These are phyloP conservation scores for Sphagnum fallax DNA, from an alignment of 228 moss, liverwort and hornwort species.

Conservation along the genomic window DNA sequence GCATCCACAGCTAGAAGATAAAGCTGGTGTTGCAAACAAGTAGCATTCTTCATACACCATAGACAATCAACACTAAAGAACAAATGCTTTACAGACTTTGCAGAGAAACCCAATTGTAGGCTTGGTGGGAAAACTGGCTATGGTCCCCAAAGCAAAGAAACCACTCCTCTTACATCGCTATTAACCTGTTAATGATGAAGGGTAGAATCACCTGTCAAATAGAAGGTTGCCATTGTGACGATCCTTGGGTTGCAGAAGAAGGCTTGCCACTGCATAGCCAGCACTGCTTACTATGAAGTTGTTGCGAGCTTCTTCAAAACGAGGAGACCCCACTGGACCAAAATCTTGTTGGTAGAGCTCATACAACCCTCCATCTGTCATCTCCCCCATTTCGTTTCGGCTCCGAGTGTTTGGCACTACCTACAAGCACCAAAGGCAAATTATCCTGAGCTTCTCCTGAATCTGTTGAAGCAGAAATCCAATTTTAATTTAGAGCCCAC, in stretches of 20 bases:
- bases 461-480: too few species aligned
- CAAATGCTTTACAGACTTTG: not conserved
- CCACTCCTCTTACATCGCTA: too few species aligned
- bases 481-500: too few species aligned
- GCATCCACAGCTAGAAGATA: too few species aligned
- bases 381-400: slow-evolving; percentile 82
- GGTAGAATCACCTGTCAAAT: slow-evolving; percentile 48
- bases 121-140: too few species aligned
- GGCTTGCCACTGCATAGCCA: slow-evolving; percentile 86
- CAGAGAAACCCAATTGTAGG: not conserved
- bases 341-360: slow-evolving; percentile 73
- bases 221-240: slow-evolving; percentile 86
- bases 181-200: too few species aligned
- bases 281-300: slow-evolving; percentile 76
- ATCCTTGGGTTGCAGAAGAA: slow-evolving; percentile 81
- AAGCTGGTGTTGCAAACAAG: too few species aligned
- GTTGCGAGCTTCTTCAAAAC: slow-evolving; percentile 74
- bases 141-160: too few species aligned
- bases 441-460: too few species aligned
- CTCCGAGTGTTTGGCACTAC: slow-evolving; percentile 83
- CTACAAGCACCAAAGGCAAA: slow-evolving; percentile 9
- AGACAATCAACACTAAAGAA: not conserved
- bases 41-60: not conserved
- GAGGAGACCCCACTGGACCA: slow-evolving; percentile 59
- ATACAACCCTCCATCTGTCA: slow-evolving; percentile 66